Base-by-base conservation (phyloP, 2,329 filamentous ascomycete species). In the Lachnellula occidentalis region DNA sequence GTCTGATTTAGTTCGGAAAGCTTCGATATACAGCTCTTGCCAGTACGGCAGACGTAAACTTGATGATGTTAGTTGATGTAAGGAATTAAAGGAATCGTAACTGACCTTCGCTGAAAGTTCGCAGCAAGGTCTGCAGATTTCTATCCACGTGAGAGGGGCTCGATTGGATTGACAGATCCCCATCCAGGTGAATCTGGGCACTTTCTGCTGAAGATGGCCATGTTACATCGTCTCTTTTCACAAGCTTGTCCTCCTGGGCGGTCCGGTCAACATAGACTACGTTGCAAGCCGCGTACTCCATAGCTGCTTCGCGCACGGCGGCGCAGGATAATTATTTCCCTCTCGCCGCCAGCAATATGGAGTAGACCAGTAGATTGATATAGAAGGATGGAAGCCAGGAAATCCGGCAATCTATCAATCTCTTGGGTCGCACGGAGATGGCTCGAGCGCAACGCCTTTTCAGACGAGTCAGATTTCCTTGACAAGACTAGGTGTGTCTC, bases 11-110 rank as follows among this genome's bases (percentile, higher is more conserved):
- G 66, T 59, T 80, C 76, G 52, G 75, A 74, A 19, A 82, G 68
- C 64, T 78, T 78, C 15, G 72, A 69, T 58, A 79, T 72, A 61
- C 81, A 81, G 19, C 78, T 75, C 54, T 74, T 71, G 48, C 76
- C 78, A 9, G 74, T 76, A 45, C 73, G 73, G 63, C 78, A 82
- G 37, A 81, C 69, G 61, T 78, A 78, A 51, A 83, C 78, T 81
- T 59, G 34, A 46, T 45, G 34, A 58, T 49, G 58, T 68, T 55
- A 66, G 64, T 52, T 41, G 8, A 17, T 27, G 31, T 47, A 19
- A 53, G 31, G 45, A 46, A 41, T 42, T 48, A 19, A 37, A 45
- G 21, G 53, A 43, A 48, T 52, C 54, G 34, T 52, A 58, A 66
- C 74, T 58, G 70, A 80, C 79, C 78, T 73, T 78, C 74, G 63